phyloP scores from a whole-genome alignment of 345 rosid species.

The Boechera stricta region DNA sequence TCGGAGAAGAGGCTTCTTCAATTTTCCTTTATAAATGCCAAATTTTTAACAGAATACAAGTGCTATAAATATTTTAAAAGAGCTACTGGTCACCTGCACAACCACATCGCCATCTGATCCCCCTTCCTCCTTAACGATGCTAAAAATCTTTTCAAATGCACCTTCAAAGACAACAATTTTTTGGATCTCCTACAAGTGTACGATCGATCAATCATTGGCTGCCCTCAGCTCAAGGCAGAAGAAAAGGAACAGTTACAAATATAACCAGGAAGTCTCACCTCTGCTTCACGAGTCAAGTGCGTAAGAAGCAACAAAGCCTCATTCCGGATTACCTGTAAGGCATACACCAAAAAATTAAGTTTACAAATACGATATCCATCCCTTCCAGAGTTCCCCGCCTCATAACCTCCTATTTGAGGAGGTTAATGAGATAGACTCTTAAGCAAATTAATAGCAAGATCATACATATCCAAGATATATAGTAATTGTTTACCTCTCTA shows the following conservation, averaged over 20 bases:
- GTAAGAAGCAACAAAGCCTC: constrained; percentile 97
- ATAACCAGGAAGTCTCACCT: constrained; percentile 57
- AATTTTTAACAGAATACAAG: background rate
- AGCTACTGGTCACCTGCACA: constrained; percentile 74
- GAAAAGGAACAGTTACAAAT: constrained; percentile 12
- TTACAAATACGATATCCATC: background rate
- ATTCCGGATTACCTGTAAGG: constrained; percentile 82
- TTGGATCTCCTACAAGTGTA: constrained; percentile 82
- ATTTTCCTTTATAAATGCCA: constrained; percentile 1
- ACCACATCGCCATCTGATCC: constrained; percentile 98
- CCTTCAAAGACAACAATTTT: constrained; percentile 99
- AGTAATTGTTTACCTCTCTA: constrained; percentile 71
- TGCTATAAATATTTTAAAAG: background rate
- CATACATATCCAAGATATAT: constrained; percentile 5
- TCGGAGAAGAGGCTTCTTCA: constrained; percentile 14
- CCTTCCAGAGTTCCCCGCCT: constrained; percentile 20
- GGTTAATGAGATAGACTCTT: constrained; percentile 5
- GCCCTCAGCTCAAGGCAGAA: constrained; percentile 13
- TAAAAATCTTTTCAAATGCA: constrained; percentile 92
- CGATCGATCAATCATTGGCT: constrained; percentile 19
- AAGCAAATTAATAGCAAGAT: constrained; percentile 20
- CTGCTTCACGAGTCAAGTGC: constrained; percentile 94
- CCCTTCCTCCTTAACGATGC: constrained; percentile 95
- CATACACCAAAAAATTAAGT: constrained; percentile 28
- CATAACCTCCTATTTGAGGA: constrained; percentile 27